phyloP scores from a whole-genome alignment of 495 filamentous ascomycete genomes.

The Penicillium antarcticum region DNA sequence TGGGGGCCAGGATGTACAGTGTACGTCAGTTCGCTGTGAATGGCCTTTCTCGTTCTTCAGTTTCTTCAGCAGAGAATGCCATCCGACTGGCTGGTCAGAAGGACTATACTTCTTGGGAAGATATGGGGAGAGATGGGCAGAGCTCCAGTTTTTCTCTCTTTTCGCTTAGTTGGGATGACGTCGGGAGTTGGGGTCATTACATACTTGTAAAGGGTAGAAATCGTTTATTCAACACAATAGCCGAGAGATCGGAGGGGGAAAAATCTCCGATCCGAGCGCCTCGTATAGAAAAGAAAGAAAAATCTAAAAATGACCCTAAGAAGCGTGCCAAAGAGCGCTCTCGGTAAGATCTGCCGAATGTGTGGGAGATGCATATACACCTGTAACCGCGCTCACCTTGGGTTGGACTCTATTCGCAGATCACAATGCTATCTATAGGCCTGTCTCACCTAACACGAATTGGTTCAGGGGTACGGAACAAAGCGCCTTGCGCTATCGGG shows the following conservation, averaged over 20 bases:
- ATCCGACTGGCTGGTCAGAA: too few species aligned
- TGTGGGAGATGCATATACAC: not conserved
- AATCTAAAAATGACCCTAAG: not conserved
- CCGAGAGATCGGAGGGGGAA: constrained; percentile 22
- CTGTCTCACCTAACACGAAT: constrained; percentile 17
- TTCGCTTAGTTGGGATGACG: too few species aligned
- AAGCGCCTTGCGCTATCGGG: constrained; percentile 13
- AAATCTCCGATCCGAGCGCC: constrained; percentile 12
- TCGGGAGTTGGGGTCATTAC: too few species aligned
- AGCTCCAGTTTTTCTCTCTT: too few species aligned
- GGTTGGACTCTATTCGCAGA: constrained; percentile 8
- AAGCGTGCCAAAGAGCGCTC: constrained; percentile 1
- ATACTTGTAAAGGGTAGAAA: too few species aligned
- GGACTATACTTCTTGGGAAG: too few species aligned
- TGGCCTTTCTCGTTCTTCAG: too few species aligned
- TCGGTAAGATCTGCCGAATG: constrained; percentile 6
- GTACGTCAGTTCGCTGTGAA: not conserved
- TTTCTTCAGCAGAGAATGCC: too few species aligned
- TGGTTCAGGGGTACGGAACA: constrained; percentile 11
- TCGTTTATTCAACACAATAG: constrained; percentile 3
- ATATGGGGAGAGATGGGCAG: too few species aligned
- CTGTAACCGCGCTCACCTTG: not conserved
- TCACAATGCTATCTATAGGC: constrained; percentile 8
- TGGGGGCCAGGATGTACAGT: not conserved
- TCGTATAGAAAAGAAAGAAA: not conserved